Base-by-base conservation (phyloP, 2,329 filamentous ascomycete genomes). In the Cercospora nicotianae region DNA sequence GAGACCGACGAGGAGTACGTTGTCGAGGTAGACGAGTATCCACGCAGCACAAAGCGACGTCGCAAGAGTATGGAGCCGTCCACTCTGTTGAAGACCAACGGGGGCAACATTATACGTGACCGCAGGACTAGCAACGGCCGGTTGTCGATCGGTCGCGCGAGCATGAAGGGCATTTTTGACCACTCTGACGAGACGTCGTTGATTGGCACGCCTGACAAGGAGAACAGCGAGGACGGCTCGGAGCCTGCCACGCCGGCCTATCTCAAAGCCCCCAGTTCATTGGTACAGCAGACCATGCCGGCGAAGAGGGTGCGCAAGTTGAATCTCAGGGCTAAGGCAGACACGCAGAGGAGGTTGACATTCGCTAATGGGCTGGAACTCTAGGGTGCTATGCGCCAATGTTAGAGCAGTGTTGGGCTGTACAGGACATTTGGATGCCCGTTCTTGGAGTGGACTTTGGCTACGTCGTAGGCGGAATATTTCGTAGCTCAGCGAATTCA, bases 11-110 rank as follows among this genome's bases (percentile, higher is more conserved):
- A 79, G 33, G 73, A 70, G 3, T 79, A 79, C 64, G 72, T 68
- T 2, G 76, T 80, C 2, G 77, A 79, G 51, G 51, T 78, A 3
- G 72, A 75, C 28, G 77, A 78, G 23, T 70, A 76, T 7, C 74
- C 75, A 10, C 72, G 73, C 3, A 74, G 74, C n/a, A 73, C 74
- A 23, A 72, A 73, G 61, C 73, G 78, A 28, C 70, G 77, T 28
- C 73, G 77, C 53, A 80, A 80, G 74, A 75, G 72, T 13, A 79
- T 80, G 76, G 78, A 80, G 71, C 78, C 78, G 16, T 69, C 72
- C 45, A 70, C 73, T 16, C 69, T 79, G 23, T 57, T 75, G 26
- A 73, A 62, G 42, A 75, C 77, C 59, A 58, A 78, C 13, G 73
- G 73, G 7, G 78, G 77, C 33, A 78, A 76, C 63, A 72, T 78